phyloP scores from a whole-genome alignment of 164 flowering plant genomes.

The Brasenia schreberi region DNA sequence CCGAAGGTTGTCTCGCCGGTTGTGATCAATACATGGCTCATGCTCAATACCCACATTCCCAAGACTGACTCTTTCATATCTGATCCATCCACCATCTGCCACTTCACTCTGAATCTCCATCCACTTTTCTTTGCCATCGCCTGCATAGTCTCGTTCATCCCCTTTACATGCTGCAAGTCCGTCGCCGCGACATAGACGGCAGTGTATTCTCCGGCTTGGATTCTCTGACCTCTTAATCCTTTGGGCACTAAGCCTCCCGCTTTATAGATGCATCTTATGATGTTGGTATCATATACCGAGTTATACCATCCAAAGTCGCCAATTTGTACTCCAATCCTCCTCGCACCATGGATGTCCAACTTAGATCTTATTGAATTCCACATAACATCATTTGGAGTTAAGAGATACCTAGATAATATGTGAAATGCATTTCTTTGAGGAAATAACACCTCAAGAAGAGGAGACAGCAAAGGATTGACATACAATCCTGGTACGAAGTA shows the following conservation, averaged over 20 bases:
- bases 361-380: background rate
- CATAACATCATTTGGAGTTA: background rate
- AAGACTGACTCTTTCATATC: background rate
- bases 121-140: background rate
- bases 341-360: background rate
- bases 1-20: background rate
- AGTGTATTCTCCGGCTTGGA: background rate
- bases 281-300: constrained; percentile 1
- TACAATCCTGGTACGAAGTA: background rate
- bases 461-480: background rate
- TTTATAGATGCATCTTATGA: background rate
- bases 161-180: background rate
- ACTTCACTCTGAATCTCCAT: background rate
- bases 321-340: background rate
- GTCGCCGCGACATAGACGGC: background rate
- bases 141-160: constrained; percentile 1
- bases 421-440: constrained; percentile 1
- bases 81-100: background rate
- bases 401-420: background rate
- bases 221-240: background rate
- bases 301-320: background rate
- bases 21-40: constrained; percentile 2
- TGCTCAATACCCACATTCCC: constrained; percentile 1
- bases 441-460: background rate
- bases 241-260: background rate